Evolutionary conservation across 2,329 filamentous ascomycete genomes (phyloP).

Genomic region (Colletotrichum sp.): DNA sequence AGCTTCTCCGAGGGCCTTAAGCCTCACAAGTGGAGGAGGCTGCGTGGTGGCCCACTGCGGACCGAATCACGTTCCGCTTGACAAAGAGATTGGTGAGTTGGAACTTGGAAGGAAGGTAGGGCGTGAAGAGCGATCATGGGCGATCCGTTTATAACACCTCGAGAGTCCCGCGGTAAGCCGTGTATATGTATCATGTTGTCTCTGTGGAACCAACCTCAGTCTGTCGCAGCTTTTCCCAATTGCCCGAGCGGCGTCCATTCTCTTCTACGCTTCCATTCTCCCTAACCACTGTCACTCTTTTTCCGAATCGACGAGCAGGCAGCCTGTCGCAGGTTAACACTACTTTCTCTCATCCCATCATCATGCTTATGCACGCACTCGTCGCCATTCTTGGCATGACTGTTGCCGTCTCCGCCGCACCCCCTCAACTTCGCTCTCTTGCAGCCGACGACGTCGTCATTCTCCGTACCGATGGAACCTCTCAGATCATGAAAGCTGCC

Average conservation of each 20-base stretch:
- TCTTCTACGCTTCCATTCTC: not conserved
- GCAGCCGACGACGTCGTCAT: conserved; percentile 28
- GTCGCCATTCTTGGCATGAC: not conserved
- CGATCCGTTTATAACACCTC: not conserved
- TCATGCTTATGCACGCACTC: not conserved
- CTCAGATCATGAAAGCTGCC: conserved; percentile 28
- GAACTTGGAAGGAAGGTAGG: not conserved
- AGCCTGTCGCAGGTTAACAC: not conserved
- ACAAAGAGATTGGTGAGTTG: not conserved
- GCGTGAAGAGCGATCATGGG: not conserved
- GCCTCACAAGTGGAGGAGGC: not conserved
- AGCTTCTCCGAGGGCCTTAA: not conserved
- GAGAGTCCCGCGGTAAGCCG: not conserved
- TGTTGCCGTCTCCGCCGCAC: not conserved
- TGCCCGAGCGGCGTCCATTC: not conserved
- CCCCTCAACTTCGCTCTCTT: conserved; percentile 1
- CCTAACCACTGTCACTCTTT: not conserved
- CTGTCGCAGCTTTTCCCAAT: not conserved
- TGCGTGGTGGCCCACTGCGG: not conserved
- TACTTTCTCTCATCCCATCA: not conserved
- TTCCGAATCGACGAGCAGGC: not conserved
- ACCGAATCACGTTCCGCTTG: not conserved
- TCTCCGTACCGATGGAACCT: conserved; percentile 24
- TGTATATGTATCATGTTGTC: not conserved
- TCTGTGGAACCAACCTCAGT: not conserved